Base-by-base conservation (phyloP, 139 green algal genomes). In the Picochlorum sp. region DNA sequence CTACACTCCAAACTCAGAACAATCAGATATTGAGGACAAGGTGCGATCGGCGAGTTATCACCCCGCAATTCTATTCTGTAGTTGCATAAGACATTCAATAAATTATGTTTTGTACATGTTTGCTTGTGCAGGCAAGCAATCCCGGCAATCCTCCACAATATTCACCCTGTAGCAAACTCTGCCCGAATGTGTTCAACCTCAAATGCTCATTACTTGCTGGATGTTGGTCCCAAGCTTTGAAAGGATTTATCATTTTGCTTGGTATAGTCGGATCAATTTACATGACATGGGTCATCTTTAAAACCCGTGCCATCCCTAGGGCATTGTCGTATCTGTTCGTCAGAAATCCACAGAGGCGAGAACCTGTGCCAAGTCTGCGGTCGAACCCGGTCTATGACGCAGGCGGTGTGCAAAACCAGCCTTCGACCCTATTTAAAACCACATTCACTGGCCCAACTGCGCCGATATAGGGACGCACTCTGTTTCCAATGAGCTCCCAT, bases 111-210 rank as follows among this genome's bases (percentile, higher is more conserved):
- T 68, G 38, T 28, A 62, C 37, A 7, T 45, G 5, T 44, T 49
- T 66, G 21, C 6, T 5, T 37, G 13, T 51, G 4, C n/a, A 52
- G 20, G 7, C 15, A 30, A 4, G 13, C 4, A 34, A 31, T 3
- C 57, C 57, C n/a, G 30, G 23, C 45, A 41, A 45, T 18, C 57
- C 16, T 50, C 21, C 41, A 13, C n/a, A 30, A 5, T 34, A 23
- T 11, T n/a, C 60, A 23, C 20, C 23, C 24, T 70, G 68, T 49
- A 61, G 21, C 4, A 3, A 67, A 16, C 49, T 73, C 15, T 87
- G 80, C 50, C 52, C 58, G 47, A 83, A 72, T 70, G 31, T 77
- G 21, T 63, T 76, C 1, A 68, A 86, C 23, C 10, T 88, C 7
- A 62, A 60, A 21, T 88, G 81, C 24, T 21, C 60, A 4, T 20